Evolutionary conservation across 345 rosid genomes (phyloP).

Genomic region (Citrus trifoliata): DNA sequence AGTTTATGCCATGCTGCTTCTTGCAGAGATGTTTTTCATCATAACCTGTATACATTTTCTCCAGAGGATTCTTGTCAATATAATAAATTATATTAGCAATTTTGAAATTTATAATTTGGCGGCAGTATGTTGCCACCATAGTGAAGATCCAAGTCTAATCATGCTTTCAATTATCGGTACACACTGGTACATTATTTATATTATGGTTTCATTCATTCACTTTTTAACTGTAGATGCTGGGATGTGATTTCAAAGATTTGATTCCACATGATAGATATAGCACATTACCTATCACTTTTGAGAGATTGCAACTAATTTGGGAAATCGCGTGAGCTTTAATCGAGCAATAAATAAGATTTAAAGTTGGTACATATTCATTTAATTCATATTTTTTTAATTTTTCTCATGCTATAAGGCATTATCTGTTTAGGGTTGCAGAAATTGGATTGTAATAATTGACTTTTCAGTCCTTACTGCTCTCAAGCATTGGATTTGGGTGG

Average conservation of each 20-base stretch:
- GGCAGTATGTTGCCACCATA: not conserved
- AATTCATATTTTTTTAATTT: too few relatives aligned
- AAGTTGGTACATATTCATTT: too few relatives aligned
- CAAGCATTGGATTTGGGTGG: too few relatives aligned
- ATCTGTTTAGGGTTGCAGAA: too few relatives aligned
- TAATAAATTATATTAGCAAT: not conserved
- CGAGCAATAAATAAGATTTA: too few relatives aligned
- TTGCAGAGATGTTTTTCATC: not conserved
- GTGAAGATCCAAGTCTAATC: not conserved
- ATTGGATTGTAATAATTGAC: too few relatives aligned
- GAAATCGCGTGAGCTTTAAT: too few relatives aligned
- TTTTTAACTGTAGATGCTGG: not conserved
- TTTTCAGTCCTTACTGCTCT: too few relatives aligned
- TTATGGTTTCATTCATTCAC: not conserved
- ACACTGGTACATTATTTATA: not conserved
- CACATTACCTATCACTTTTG: not conserved
- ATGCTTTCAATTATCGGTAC: not conserved
- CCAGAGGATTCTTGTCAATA: not conserved
- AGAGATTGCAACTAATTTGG: too few relatives aligned
- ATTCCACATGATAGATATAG: not conserved
- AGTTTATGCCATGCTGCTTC: not conserved
- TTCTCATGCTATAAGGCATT: too few relatives aligned
- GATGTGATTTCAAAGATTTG: conserved; percentile 2
- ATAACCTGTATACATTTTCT: not conserved
- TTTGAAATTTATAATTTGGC: conserved; percentile 9